Evolutionary conservation across 306 rosid genomes (phyloP), one percentile per base, ranked within the genome.

Genomic region (Lathyrus oleraceus): DNA sequence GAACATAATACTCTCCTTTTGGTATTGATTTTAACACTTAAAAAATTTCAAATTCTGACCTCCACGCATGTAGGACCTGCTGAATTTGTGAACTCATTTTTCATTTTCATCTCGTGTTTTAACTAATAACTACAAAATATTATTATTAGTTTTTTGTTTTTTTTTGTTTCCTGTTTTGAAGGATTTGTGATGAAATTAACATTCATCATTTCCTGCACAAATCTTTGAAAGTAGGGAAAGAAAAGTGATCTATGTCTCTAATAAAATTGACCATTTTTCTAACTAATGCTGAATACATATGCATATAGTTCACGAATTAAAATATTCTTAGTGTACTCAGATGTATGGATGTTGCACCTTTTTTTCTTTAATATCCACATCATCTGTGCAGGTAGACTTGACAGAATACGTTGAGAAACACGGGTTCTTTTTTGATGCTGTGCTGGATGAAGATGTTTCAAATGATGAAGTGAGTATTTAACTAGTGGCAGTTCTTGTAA

Each of bases 371-470:
- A 39, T 25, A 10, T 78, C 70, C 52, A 49, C 78, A 73, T 81
- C 71, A 39, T 51, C 76, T 52, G 38, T 63, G 65, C 82, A 90
- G 96, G 96, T 90, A 59, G 95, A 90, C 86, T 78, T 90, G 58
- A 86, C 96, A 57, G 92, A 80, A 73, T 90, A 90, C 71, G 83
- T 83, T 36, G 95, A 83, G 85, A 84, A 78, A 51, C 92, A 90
- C 70, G 92, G 83, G 76, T 90, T 90, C 83, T 79, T 81, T 47
- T 90, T 81, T 86, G 90, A 90, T 81, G 96, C 95, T 7, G 87
- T 88, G 74, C 78, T 90, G 77, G 70, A 86, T 67, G 95, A 88
- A 79, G 95, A 76, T 80, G 96, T 88, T 66, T 84, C 95, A 76
- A 90, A 90, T 69, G 88, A 83, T 61, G 81, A 81, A 78, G 96